Conservation (phyloP, 2,329 filamentous ascomycete species). For the Berkeleyomyces rouxiae region DNA sequence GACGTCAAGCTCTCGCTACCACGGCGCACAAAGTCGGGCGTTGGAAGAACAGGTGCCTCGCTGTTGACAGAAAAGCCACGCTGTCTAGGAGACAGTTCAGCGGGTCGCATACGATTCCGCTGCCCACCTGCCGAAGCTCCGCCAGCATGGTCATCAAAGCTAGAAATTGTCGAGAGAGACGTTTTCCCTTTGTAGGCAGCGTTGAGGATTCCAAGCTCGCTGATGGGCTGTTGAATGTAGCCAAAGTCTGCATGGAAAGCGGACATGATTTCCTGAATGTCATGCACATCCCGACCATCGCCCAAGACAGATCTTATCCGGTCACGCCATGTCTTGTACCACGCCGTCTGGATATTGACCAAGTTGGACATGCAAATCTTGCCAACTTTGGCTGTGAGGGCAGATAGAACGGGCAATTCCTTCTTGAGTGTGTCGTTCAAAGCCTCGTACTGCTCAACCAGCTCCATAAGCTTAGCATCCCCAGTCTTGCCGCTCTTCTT, state of each 20-base stretch:
- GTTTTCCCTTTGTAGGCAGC: slow-evolving; percentile 45
- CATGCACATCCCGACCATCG: slow-evolving; percentile 42
- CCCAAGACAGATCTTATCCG: slow-evolving; percentile 64
- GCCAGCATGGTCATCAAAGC: slow-evolving; percentile 29
- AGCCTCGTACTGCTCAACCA: slow-evolving; percentile 76
- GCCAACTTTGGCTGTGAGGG: slow-evolving; percentile 65
- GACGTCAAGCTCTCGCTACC: slow-evolving; percentile 50
- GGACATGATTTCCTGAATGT: slow-evolving; percentile 55
- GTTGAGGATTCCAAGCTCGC: slow-evolving; percentile 62
- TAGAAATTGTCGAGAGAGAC: slow-evolving; percentile 42
- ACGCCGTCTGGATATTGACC: slow-evolving; percentile 65
- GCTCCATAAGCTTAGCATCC: slow-evolving; percentile 69
- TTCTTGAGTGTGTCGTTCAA: slow-evolving; percentile 88
- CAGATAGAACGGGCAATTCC: slow-evolving; percentile 72
- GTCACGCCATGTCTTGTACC: slow-evolving; percentile 69
- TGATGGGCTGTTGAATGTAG: slow-evolving; percentile 55
- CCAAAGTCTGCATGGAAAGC: slow-evolving; percentile 67
- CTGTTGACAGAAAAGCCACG: slow-evolving; percentile 46
- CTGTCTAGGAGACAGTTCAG: slow-evolving; percentile 33
- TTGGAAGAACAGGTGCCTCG: slow-evolving; percentile 45
- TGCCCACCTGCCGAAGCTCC: slow-evolving; percentile 18
- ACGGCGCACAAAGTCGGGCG: slow-evolving; percentile 48
- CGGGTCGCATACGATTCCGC: slow-evolving; percentile 32
- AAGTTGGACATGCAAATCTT: slow-evolving; percentile 72
- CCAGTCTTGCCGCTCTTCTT: slow-evolving; percentile 69